These are phyloP conservation scores for Aspergillus glaucus DNA, from an alignment of 2,329 filamentous ascomycete genomes.

Conservation along the genomic window DNA sequence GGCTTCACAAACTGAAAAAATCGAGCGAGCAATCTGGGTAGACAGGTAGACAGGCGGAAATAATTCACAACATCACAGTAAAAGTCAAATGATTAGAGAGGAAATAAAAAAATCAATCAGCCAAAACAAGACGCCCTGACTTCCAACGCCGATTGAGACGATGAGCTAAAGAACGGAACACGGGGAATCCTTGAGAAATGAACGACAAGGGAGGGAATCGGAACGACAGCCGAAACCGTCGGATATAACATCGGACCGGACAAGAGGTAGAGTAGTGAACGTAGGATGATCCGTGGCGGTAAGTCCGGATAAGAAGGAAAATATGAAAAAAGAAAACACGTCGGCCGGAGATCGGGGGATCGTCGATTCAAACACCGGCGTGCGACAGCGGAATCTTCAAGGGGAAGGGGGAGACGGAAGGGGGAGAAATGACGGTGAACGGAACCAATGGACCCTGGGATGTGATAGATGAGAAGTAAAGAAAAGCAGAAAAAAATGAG, in stretches of 20 bases:
- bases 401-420: conserved; percentile 5
- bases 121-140: conserved; percentile 34
- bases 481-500: background rate
- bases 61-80: too few relatives aligned
- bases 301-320: conserved; percentile 1
- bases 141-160: conserved; percentile 34
- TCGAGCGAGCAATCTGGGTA: background rate
- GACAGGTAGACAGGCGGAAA: conserved; percentile 3
- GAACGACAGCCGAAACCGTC: conserved; percentile 6
- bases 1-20: conserved; percentile 7
- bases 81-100: background rate
- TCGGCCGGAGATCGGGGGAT: background rate
- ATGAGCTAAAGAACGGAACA: conserved; percentile 23
- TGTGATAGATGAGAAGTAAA: background rate
- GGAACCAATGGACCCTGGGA: conserved; percentile 1
- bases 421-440: conserved; percentile 9
- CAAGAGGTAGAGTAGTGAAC: conserved; percentile 10
- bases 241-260: conserved; percentile 4
- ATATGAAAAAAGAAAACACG: background rate
- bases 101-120: conserved; percentile 19
- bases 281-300: background rate
- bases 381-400: background rate
- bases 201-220: conserved; percentile 10
- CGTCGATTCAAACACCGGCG: background rate
- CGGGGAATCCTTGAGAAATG: conserved; percentile 12